Evolutionary conservation across 148 eudicot species (phyloP).

Genomic region (Rhododendron kiyosumense): DNA sequence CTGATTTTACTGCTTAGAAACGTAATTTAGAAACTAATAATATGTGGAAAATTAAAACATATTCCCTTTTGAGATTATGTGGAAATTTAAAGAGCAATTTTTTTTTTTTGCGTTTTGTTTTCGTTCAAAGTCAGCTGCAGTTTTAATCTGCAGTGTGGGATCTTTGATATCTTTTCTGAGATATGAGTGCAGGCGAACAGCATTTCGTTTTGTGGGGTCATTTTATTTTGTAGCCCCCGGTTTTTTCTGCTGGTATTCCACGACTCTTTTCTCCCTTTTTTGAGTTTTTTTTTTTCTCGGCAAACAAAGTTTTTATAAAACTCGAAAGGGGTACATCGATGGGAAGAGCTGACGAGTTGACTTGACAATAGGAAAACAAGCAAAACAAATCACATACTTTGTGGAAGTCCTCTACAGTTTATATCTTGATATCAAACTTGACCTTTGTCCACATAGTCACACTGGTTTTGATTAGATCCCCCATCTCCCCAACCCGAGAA

Average conservation of each 20-base stretch:
- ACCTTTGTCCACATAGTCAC: too few relatives aligned
- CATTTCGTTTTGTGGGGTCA: background rate
- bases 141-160: background rate
- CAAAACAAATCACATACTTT: too few relatives aligned
- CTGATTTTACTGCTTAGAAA: background rate
- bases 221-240: background rate
- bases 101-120: background rate
- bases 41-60: background rate
- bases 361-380: too few relatives aligned
- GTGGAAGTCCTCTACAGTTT: too few relatives aligned
- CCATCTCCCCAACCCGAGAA: too few relatives aligned
- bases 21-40: too few relatives aligned
- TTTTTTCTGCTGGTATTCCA: background rate
- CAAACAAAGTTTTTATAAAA: too few relatives aligned
- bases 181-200: background rate
- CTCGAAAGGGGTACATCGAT: too few relatives aligned
- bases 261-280: background rate
- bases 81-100: background rate
- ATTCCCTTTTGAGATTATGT: background rate
- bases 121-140: background rate
- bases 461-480: too few relatives aligned
- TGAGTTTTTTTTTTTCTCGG: too few relatives aligned
- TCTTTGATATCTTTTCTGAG: background rate
- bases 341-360: too few relatives aligned
- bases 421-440: too few relatives aligned